Base-by-base conservation (phyloP, 148 eudicot genomes). In the Fagopyrum esculentum region DNA sequence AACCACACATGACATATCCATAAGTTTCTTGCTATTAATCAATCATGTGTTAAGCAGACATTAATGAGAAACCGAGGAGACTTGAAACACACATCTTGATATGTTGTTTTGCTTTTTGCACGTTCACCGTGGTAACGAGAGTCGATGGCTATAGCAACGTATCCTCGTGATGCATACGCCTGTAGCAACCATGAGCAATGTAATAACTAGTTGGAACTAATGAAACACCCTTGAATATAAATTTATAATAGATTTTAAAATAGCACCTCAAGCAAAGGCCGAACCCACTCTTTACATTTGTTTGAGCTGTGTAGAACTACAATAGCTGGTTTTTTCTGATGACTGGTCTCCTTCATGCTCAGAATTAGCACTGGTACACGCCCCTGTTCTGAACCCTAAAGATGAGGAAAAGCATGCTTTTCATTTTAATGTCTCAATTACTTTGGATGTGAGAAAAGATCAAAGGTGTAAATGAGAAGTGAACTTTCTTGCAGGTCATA, bases 81-180 rank as follows among this genome's bases (percentile, higher is more conserved):
- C 74, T 74, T 72, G 75, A 46, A 47, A 73, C 85, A 52, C 76
- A 95, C 99, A 52, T 96, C 99, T 75, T 77, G 82, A 80, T 96
- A 96, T 52, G 99, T 89, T 49, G 97, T 90, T 66, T 75, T 52
- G 84, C 45, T 87, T 71, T 77, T 83, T 8, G 99, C 99, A 77
- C 98, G 98, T 82, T 92, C 99, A 77, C 99, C 98, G 77, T 96
- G 99, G 73, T 92, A 96, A 71, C 99, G 98, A 70, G 99, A 96
- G 86, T 96, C 99, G 78, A 96, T 88, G 66, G 97, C 96, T 64
- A 96, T 83, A 57, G 94, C 82, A 72, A 96, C 78, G 76, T 96
- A 92, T 71, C 92, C 98, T 51, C 99, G 90, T 75, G 99, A 96
- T 82, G 98, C 99, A 84, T 96, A 96, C 30, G 97, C 98, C 99